phyloP scores from a whole-genome alignment of 1,284 basidiomycete species.

The Takashimella koratensis region DNA sequence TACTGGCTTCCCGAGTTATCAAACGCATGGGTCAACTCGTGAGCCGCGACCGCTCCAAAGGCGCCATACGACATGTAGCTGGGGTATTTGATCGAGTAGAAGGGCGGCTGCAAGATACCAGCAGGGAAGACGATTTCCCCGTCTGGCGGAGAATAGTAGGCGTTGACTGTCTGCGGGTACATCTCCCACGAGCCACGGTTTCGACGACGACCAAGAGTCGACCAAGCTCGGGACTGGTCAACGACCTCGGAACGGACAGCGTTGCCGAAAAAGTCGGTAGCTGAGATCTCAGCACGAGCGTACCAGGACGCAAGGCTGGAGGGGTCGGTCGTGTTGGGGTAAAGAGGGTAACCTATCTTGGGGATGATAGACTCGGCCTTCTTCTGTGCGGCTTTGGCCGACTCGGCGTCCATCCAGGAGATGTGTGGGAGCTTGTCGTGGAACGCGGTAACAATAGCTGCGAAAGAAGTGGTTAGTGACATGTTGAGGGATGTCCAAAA shows the following conservation, averaged over 20 bases:
- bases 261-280: constrained; percentile 79
- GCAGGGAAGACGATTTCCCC: constrained; percentile 91
- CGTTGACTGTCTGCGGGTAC: constrained; percentile 48
- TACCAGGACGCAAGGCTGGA: constrained; percentile 74
- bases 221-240: constrained; percentile 60
- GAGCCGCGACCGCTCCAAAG: constrained; percentile 83
- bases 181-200: constrained; percentile 75
- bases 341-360: constrained; percentile 65
- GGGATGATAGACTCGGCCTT: constrained; percentile 58
- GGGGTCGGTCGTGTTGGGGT: constrained; percentile 74
- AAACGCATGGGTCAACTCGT: constrained; percentile 89
- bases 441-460: constrained; percentile 80
- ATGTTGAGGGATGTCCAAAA: constrained; percentile 2
- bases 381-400: constrained; percentile 73
- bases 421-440: constrained; percentile 70
- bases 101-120: constrained; percentile 87
- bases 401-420: constrained; percentile 88
- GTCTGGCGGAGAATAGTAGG: constrained; percentile 44
- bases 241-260: constrained; percentile 41
- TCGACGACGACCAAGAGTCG: constrained; percentile 65
- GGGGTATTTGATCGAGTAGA: constrained; percentile 80
- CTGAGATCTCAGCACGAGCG: constrained; percentile 60
- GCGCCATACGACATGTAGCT: constrained; percentile 85
- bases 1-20: constrained; percentile 74
- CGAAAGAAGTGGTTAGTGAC: neutral